Evolutionary conservation across 1,284 basidiomycete genomes (phyloP).

Genomic region (Golubevia pallescens): DNA sequence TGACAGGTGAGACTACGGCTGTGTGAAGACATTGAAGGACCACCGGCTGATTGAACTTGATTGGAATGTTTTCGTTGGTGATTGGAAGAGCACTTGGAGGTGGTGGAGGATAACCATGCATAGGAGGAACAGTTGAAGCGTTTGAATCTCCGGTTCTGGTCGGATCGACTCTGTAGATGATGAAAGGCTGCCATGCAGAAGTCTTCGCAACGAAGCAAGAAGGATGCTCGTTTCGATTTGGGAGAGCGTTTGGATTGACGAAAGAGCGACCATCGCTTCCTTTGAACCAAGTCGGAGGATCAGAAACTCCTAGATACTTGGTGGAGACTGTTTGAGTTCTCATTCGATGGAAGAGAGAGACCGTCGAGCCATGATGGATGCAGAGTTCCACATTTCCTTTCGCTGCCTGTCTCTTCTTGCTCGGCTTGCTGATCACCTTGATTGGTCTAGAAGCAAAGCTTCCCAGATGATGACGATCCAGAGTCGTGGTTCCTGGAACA

Average conservation of each 20-base stretch:
- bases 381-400: conserved; percentile 83
- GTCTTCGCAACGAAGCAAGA: conserved; percentile 67
- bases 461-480: not conserved
- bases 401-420: conserved; percentile 89
- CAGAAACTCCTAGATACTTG: conserved; percentile 91
- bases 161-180: conserved; percentile 76
- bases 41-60: conserved; percentile 95
- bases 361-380: conserved; percentile 92
- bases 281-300: conserved; percentile 69
- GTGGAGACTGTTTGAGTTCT: conserved; percentile 76
- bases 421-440: conserved; percentile 78
- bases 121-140: not conserved
- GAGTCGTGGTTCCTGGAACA: not conserved
- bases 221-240: conserved; percentile 23
- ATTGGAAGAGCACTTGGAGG: conserved; percentile 76
- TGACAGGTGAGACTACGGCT: conserved; percentile 86
- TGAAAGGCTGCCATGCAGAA: conserved; percentile 78
- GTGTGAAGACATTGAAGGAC: conserved; percentile 92
- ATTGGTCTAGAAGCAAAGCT: conserved; percentile 69
- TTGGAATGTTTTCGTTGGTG: conserved; percentile 49
- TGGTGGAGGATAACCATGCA: conserved; percentile 75
- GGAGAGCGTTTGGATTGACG: conserved; percentile 34
- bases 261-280: conserved; percentile 53
- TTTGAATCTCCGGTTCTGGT: not conserved
- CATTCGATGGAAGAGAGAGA: conserved; percentile 91